Base-by-base conservation (phyloP, 768 basidiomycete species). In the Lentinula sp. region DNA sequence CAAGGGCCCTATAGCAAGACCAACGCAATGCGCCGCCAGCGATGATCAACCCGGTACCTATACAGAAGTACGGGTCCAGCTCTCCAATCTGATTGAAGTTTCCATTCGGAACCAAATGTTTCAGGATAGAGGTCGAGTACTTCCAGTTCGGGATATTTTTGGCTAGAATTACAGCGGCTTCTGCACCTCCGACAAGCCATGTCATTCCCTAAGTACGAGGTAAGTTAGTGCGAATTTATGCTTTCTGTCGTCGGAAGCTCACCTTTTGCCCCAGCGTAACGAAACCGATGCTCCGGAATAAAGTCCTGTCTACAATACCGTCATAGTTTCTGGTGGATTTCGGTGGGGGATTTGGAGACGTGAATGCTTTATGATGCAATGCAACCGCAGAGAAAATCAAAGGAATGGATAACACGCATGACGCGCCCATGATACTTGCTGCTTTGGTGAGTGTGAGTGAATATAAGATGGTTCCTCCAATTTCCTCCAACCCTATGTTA, bases 1-100 rank as follows among this genome's bases (percentile, higher is more conserved):
- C 73, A 28, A 80, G 68, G 18, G 68, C 63, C n/a, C 66, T 72
- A 65, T 73, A 79, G 62, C 74, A 79, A 60, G 64, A 64, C 7
- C 74, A 45, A 16, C 81, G 77, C 2, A 81, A 63, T 5, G 68
- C 42, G 3, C 67, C 57, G 3, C 77, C 79, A 41, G 65, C 54
- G 6, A 69, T 20, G 3, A 67, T 66, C 15, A 74, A 8, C 35
- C 68, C 13, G 10, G 69, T 61, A 8, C 78, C 74, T 12, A 69
- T 5, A 4, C 74, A 12, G 60, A 78, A 71, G 50, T 75, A 1
- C 4, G 64, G 62, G 63, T 69, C 62, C 66, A 69, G 5, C 9
- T 6, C 50, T 43, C 54, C 54, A 16, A 56, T 56, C 36, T 10
- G 18, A 10, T 12, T n/a, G 12, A 13, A 43, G 41, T 56, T 10